Conservation (phyloP, 352 stramenopile species). For the Phytophthora meadii region DNA sequence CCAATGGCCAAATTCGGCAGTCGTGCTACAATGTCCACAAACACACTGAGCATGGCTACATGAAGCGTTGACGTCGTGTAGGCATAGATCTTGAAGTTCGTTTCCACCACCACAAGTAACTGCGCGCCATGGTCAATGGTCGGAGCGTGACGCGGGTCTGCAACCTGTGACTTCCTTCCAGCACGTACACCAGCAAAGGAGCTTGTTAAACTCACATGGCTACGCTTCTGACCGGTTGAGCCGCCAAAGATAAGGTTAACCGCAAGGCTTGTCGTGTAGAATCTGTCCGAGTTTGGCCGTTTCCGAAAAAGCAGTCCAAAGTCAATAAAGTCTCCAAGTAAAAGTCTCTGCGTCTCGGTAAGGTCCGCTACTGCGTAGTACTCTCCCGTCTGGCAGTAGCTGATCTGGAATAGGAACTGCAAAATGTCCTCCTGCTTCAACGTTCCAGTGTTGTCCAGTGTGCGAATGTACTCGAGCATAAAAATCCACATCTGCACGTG, state of each 20-base stretch:
- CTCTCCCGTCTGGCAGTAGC: conserved; percentile 86
- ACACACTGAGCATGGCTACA: conserved; percentile 93
- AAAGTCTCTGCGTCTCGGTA: conserved; percentile 75
- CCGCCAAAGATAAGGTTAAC: conserved; percentile 92
- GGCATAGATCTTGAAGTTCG: conserved; percentile 93
- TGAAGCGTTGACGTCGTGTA: conserved; percentile 92
- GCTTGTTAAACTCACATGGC: conserved; percentile 51
- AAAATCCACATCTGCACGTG: conserved; percentile 94
- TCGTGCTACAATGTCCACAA: conserved; percentile 90
- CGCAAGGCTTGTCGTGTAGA: conserved; percentile 91
- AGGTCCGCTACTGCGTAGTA: conserved; percentile 85
- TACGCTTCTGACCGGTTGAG: conserved; percentile 65
- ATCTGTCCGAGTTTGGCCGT: conserved; percentile 58
- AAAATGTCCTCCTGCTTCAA: conserved; percentile 88
- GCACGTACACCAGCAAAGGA: conserved; percentile 56
- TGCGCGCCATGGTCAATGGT: conserved; percentile 46
- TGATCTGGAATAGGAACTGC: conserved; percentile 92
- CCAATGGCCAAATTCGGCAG: conserved; percentile 92
- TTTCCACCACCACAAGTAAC: conserved; percentile 87
- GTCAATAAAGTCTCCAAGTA: conserved; percentile 87
- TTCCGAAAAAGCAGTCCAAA: conserved; percentile 88
- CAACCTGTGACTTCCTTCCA: conserved; percentile 50
- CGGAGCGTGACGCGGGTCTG: conserved; percentile 42
- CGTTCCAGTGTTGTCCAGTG: conserved; percentile 74
- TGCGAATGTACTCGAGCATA: conserved; percentile 91